A percentile compares a stretch with the other conserved stretches of the same genome.
phyloP scores from a whole-genome alignment of 2,329 filamentous ascomycete genomes.

The Diaporthe humulicola region DNA sequence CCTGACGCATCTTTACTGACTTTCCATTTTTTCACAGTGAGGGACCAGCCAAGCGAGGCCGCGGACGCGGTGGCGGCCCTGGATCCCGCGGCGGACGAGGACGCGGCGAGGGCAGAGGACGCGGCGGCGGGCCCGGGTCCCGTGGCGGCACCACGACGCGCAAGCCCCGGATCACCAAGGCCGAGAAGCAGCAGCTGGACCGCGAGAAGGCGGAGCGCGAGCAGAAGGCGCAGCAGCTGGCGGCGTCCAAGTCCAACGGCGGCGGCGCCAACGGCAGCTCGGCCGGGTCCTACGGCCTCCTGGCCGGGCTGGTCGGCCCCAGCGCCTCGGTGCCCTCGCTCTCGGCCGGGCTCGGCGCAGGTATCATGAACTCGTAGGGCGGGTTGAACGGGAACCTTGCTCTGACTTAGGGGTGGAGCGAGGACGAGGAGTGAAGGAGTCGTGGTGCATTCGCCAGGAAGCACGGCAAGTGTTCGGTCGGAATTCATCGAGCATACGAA shows the following conservation, averaged over 20 bases:
- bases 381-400: slow-evolving; percentile 2
- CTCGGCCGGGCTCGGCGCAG: slow-evolving; percentile 32
- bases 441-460: background rate
- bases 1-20: slow-evolving; percentile 56
- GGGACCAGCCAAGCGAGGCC: slow-evolving; percentile 77
- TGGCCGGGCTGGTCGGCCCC: slow-evolving; percentile 28
- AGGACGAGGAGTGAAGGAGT: background rate
- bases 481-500: background rate
- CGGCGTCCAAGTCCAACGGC: slow-evolving; percentile 54
- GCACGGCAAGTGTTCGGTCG: background rate
- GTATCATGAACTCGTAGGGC: slow-evolving; percentile 36
- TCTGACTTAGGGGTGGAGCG: background rate
- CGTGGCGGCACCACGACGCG: slow-evolving; percentile 80
- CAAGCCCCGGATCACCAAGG: slow-evolving; percentile 89
- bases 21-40: slow-evolving; percentile 60
- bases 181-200: slow-evolving; percentile 84
- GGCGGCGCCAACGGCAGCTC: slow-evolving; percentile 48
- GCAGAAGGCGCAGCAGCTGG: slow-evolving; percentile 52
- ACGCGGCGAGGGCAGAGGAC: slow-evolving; percentile 56
- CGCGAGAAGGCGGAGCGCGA: slow-evolving; percentile 85
- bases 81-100: slow-evolving; percentile 61
- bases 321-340: slow-evolving; percentile 32
- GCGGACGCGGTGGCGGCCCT: slow-evolving; percentile 58
- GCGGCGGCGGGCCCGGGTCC: slow-evolving; percentile 73
- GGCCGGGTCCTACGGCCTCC: slow-evolving; percentile 32